Base-by-base conservation (phyloP, 805 yeast species). In the Candida xyloterini region DNA sequence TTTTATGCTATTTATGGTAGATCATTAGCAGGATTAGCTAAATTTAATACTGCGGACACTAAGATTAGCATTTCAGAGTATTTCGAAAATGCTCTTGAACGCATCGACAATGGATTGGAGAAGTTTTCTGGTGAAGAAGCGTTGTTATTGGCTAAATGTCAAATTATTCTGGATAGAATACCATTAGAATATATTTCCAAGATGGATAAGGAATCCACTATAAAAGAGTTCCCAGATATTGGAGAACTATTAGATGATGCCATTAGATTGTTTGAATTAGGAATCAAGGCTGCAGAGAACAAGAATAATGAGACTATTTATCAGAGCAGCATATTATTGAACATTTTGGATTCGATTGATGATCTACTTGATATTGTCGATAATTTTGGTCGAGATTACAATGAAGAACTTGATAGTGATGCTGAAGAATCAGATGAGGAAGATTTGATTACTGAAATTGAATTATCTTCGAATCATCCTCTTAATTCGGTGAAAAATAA, bases 1-100 rank as follows among this genome's bases (percentile, higher is more conserved):
- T 85, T 89, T 57, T 83, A 85, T 55, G 67, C 82, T 5, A 76
- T 84, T 22, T 91, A 89, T 60, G 90, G 88, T 0, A 63, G 78
- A 31, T 81, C 95, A 0, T 63, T 85, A 30, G 70, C 79, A 27
- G 87, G 81, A 43, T 64, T 84, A 47, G 77, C 85, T 1, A 67
- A 68, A 25, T 83, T 78, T 62, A 71, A 76, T 47, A 60, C 57
- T 2, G 47, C 40, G 4, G 47, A 48, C 3, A 21, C 46, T 40
- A n/a, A 47, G 48, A 55, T 49, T 26, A 48, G 44, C 7, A 59
- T 82, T 7, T 58, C 62, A 9, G 84, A 77, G 33, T 85, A 70
- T 57, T 79, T 86, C 38, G 75, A 74, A 10, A 86, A 84, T 27
- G 84, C 95, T 5, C 44, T 83, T 15, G 96, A 87, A 44, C 73